These are phyloP conservation scores for Debaryomyces sp. DNA, from an alignment of 1,139 yeast genomes.

Conservation along the genomic window DNA sequence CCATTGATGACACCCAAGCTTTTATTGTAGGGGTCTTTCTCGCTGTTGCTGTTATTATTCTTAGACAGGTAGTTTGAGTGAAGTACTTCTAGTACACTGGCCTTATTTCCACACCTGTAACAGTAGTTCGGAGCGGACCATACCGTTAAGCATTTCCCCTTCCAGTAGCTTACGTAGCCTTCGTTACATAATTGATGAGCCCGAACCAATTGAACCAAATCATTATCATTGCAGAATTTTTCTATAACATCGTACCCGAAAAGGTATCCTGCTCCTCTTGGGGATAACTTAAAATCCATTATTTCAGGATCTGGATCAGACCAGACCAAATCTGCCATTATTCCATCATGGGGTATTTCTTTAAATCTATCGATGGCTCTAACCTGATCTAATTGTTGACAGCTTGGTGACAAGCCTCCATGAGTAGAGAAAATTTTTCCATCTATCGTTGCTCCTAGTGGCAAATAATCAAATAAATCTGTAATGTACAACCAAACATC, in stretches of 20 bases:
- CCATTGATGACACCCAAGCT: slow-evolving; percentile 19
- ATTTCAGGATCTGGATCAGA: slow-evolving; percentile 93
- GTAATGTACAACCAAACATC: slow-evolving; percentile 89
- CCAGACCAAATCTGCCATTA: slow-evolving; percentile 99
- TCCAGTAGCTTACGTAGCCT: slow-evolving; percentile 91
- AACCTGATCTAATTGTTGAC: slow-evolving; percentile 91
- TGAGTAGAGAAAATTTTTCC: slow-evolving; percentile 93
- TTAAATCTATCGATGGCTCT: slow-evolving; percentile 85
- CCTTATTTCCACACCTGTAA: slow-evolving; percentile 94
- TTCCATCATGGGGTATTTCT: slow-evolving; percentile 98
- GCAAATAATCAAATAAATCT: slow-evolving; percentile 88
- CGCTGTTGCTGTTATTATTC: slow-evolving; percentile 14
- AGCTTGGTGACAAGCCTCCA: slow-evolving; percentile 94
- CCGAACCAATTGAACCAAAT: slow-evolving; percentile 77
- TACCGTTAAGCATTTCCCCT: slow-evolving; percentile 88
- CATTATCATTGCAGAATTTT: slow-evolving; percentile 78
- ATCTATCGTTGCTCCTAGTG: slow-evolving; percentile 91
- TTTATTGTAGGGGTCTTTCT: slow-evolving; percentile 9
- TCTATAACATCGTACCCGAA: slow-evolving; percentile 91
- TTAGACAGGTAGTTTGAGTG: slow-evolving; percentile 34
- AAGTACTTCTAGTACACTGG: slow-evolving; percentile 81
- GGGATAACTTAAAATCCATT: slow-evolving; percentile 84
- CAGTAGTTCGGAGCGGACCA: slow-evolving; percentile 99
- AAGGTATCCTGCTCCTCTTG: slow-evolving; percentile 97
- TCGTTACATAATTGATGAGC: slow-evolving; percentile 98